Evolutionary conservation across 2,329 filamentous ascomycete genomes (phyloP).

Genomic region (Biscogniauxia sp.): DNA sequence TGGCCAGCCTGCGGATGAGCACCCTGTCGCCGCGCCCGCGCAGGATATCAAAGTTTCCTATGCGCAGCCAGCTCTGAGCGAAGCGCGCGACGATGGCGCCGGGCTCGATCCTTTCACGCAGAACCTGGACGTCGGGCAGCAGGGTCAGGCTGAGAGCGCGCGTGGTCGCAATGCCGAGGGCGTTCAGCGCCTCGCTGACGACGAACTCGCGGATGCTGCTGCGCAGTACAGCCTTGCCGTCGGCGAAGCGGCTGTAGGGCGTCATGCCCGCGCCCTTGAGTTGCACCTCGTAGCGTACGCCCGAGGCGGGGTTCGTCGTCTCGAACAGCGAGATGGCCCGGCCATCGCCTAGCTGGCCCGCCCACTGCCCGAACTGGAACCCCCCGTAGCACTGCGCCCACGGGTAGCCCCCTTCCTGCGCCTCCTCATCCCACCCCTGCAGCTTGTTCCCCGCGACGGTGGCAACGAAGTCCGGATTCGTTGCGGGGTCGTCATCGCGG

Average conservation of each 20-base stretch:
- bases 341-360: slow-evolving; percentile 91
- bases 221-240: slow-evolving; percentile 88
- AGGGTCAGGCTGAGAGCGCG: slow-evolving; percentile 80
- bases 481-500: slow-evolving; percentile 57
- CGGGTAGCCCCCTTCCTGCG: slow-evolving; percentile 73
- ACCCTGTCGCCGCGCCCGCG: slow-evolving; percentile 76
- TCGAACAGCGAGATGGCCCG: slow-evolving; percentile 94
- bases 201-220: slow-evolving; percentile 94
- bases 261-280: slow-evolving; percentile 92
- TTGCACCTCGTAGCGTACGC: slow-evolving; percentile 82
- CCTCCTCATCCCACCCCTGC: slow-evolving; percentile 71
- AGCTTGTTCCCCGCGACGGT: slow-evolving; percentile 81
- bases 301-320: slow-evolving; percentile 69
- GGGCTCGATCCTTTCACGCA: slow-evolving; percentile 79
- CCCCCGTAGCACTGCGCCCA: slow-evolving; percentile 99
- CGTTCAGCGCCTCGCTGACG: slow-evolving; percentile 84
- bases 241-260: slow-evolving; percentile 93
- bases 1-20: slow-evolving; percentile 70
- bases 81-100: slow-evolving; percentile 92
- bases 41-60: slow-evolving; percentile 96
- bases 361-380: slow-evolving; percentile 80
- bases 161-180: slow-evolving; percentile 81
- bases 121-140: slow-evolving; percentile 68
- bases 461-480: slow-evolving; percentile 71
- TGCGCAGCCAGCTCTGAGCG: slow-evolving; percentile 84